Evolutionary conservation across 768 basidiomycete species (phyloP), one percentile per base, ranked within the genome.

Genomic region (Trametes sanguinea): DNA sequence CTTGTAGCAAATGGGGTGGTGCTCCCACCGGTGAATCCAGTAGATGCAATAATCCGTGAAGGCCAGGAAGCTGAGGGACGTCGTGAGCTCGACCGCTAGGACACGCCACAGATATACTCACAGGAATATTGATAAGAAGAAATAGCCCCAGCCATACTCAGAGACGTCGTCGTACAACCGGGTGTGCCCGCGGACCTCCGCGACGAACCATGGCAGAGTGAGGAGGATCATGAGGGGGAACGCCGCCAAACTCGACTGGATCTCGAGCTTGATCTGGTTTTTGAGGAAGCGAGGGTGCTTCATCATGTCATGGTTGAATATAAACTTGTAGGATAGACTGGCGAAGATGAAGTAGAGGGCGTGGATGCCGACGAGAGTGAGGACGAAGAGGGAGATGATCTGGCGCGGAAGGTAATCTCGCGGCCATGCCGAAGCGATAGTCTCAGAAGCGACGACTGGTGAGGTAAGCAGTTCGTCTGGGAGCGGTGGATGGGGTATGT

Each of bases 271-370:
- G 66, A 92, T 84, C 73, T 99, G 97, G 70, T 95, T 85, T 71
- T 92, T 89, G 47, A 97, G 79, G 77, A 95, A 99, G 33, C 92
- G 84, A 0, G 97, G 97, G 76, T 99, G 97, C 35, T 83, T 81
- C 89, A 91, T 95, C 94, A 90, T 97, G 22, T 89, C 90, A 70
- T 90, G 90, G 76, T 98, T 94, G 84, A 98, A 99, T 58, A 98
- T 85, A 75, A 81, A 87, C 46, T 76, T 75, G 77, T 93, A 99
- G 3, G 94, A 94, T 29, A 92, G 74, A 45, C 82, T 78, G n/a
- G 94, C 95, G 67, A 98, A 90, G 29, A 89, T 54, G 76, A 97
- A 95, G 76, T 99, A 99, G 50, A 99, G 82, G 51, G 87, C 27
- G 68, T 89, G 84, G 60, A 96, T 91, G 62, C 95, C 95, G 60